Conservation (phyloP, 1,139 yeast genomes). For the Candida sp. region DNA sequence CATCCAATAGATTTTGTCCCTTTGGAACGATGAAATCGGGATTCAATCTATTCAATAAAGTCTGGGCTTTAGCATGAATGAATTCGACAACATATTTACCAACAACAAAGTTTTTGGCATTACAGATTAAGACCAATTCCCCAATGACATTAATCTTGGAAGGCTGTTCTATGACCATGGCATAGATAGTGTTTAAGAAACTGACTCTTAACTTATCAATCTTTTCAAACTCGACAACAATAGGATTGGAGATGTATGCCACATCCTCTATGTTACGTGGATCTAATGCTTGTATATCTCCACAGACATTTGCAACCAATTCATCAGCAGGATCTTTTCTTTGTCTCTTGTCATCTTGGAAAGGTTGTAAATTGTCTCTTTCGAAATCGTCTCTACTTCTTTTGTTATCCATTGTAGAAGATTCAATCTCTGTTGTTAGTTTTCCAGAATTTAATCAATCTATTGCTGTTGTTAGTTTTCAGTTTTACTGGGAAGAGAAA, state of each 20-base stretch:
- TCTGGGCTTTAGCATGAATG: conserved; percentile 61
- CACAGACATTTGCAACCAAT: conserved; percentile 40
- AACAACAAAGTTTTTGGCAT: conserved; percentile 61
- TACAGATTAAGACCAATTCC: conserved; percentile 66
- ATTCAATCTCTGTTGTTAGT: too few relatives aligned
- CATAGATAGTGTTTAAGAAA: conserved; percentile 60
- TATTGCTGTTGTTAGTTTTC: background rate
- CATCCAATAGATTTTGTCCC: conserved; percentile 16
- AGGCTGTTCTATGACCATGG: conserved; percentile 83
- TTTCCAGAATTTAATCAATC: background rate
- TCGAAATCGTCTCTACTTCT: conserved; percentile 43
- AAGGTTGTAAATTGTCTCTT: conserved; percentile 14
- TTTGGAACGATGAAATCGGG: background rate
- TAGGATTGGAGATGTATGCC: conserved; percentile 62
- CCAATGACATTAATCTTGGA: conserved; percentile 76
- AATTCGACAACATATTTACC: conserved; percentile 71
- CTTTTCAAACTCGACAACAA: conserved; percentile 64
- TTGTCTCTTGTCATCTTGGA: conserved; percentile 26
- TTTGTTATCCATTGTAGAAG: conserved; percentile 13
- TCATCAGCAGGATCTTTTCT: conserved; percentile 42
- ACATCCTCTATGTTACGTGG: conserved; percentile 69
- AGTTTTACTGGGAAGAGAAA: background rate
- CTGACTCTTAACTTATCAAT: conserved; percentile 61
- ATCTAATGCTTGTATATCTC: conserved; percentile 64
- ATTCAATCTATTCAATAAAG: conserved; percentile 35